These are phyloP conservation scores for Cryptococcus sp. DNA, from an alignment of 1,284 basidiomycete genomes.

Conservation along the genomic window DNA sequence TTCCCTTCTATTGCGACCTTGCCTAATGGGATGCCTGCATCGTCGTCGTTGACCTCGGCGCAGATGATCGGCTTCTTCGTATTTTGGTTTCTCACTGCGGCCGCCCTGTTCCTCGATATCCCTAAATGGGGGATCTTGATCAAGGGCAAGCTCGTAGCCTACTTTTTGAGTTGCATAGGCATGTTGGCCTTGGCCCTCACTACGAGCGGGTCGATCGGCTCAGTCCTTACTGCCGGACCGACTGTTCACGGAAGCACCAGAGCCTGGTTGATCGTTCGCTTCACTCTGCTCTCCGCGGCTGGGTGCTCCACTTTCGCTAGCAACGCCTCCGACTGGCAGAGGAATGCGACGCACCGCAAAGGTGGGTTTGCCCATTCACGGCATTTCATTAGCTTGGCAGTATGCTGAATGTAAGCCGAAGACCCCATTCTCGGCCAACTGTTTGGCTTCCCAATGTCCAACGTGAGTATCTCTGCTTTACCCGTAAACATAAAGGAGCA, in stretches of 20 bases:
- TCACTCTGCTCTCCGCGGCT: constrained; percentile 70
- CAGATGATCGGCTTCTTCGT: constrained; percentile 71
- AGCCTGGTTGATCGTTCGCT: constrained; percentile 60
- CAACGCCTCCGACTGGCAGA: constrained; percentile 73
- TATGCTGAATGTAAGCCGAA: background rate
- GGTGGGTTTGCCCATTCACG: constrained; percentile 59
- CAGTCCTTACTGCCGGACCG: constrained; percentile 75
- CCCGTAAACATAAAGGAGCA: too few relatives aligned
- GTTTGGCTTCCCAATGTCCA: constrained; percentile 32
- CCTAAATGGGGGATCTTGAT: constrained; percentile 58
- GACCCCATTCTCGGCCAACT: constrained; percentile 35
- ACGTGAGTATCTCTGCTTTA: constrained; percentile 43
- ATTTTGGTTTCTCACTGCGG: constrained; percentile 76
- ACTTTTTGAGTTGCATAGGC: constrained; percentile 29
- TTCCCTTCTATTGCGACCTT: constrained; percentile 71
- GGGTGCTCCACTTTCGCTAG: constrained; percentile 62
- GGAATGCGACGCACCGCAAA: constrained; percentile 64
- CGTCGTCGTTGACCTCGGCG: constrained; percentile 57
- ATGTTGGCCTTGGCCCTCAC: constrained; percentile 36
- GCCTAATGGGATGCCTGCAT: constrained; percentile 66
- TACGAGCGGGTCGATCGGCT: constrained; percentile 58
- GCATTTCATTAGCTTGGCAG: background rate
- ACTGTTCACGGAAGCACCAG: constrained; percentile 56
- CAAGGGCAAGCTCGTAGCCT: constrained; percentile 37
- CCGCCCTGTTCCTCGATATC: constrained; percentile 72